Conservation (phyloP, 169 alveolate genomes). For the Ichthyophthirius multifiliis region DNA sequence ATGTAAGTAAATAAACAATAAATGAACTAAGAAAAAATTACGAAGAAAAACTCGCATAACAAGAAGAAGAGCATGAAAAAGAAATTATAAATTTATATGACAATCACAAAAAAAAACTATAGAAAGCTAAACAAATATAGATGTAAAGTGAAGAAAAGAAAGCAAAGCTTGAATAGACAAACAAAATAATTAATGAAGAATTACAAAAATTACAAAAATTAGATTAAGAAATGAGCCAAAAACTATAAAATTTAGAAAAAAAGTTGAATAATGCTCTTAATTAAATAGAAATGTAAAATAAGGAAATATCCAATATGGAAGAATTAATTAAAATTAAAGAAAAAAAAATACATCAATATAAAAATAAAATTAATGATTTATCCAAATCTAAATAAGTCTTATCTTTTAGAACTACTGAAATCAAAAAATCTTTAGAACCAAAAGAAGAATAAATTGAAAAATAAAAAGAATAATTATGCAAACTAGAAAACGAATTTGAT, state of each 20-base stretch:
- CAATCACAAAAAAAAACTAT: constrained; percentile 29
- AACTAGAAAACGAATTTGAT: constrained; percentile 59
- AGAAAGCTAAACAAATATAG: constrained; percentile 41
- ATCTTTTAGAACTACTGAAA: constrained; percentile 68
- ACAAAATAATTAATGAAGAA: constrained; percentile 34
- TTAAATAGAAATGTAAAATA: constrained; percentile 17
- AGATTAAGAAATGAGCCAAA: constrained; percentile 5
- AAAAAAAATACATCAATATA: constrained; percentile 67
- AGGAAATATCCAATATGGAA: constrained; percentile 55
- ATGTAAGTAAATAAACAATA: constrained; percentile 61
- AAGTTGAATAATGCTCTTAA: constrained; percentile 20
- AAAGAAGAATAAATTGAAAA: constrained; percentile 38
- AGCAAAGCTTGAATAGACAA: constrained; percentile 21
- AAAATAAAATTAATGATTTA: constrained; percentile 71
- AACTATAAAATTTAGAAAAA: not conserved
- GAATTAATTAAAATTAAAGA: constrained; percentile 66
- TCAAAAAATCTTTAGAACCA: constrained; percentile 33
- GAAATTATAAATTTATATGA: constrained; percentile 58
- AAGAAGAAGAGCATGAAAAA: constrained; percentile 79
- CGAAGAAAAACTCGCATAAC: constrained; percentile 72
- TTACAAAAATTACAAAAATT: constrained; percentile 23
- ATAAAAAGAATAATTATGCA: constrained; percentile 45
- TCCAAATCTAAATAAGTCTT: constrained; percentile 76
- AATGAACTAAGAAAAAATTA: constrained; percentile 62
- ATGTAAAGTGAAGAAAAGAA: constrained; percentile 29